Evolutionary conservation across 208 protist species (phyloP).

Genomic region (Acanthamoeba triangularis): DNA sequence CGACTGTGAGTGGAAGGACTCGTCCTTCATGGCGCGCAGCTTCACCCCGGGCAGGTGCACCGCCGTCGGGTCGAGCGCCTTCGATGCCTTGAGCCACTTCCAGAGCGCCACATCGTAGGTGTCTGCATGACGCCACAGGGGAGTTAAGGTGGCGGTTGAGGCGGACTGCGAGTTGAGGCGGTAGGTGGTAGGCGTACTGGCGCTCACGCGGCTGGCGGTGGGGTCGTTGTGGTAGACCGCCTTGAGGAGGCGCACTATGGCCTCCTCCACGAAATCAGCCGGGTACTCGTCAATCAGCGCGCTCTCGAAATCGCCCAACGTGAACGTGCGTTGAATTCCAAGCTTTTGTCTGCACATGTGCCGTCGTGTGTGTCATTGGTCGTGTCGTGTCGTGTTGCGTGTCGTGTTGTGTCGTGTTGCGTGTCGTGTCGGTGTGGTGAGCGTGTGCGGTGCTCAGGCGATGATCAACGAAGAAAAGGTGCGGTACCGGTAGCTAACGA

Average conservation of each 20-base stretch:
- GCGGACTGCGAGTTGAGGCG: not conserved
- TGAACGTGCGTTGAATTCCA: conserved; percentile 19
- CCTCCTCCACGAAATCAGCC: not conserved
- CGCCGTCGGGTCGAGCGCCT: not conserved
- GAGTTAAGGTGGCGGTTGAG: not conserved
- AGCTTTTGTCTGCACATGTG: not conserved
- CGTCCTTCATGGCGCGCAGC: not conserved
- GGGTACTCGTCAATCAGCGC: not conserved
- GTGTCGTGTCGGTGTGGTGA: too few relatives aligned
- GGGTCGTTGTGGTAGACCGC: not conserved
- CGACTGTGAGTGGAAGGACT: not conserved
- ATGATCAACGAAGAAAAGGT: too few relatives aligned
- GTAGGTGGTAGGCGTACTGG: not conserved
- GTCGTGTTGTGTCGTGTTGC: not conserved
- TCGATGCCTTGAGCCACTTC: not conserved
- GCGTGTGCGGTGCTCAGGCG: too few relatives aligned
- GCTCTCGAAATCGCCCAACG: conserved; percentile 24
- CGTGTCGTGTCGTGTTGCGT: not conserved
- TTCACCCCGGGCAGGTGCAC: not conserved
- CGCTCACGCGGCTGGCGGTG: not conserved
- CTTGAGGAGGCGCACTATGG: not conserved
- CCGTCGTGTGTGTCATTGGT: not conserved
- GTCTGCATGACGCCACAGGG: not conserved
- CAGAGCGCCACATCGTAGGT: not conserved
- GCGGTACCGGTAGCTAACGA: not conserved